Evolutionary conservation across 768 basidiomycete species (phyloP), one percentile per base, ranked within the genome.

Genomic region (Suillus occidentalis): DNA sequence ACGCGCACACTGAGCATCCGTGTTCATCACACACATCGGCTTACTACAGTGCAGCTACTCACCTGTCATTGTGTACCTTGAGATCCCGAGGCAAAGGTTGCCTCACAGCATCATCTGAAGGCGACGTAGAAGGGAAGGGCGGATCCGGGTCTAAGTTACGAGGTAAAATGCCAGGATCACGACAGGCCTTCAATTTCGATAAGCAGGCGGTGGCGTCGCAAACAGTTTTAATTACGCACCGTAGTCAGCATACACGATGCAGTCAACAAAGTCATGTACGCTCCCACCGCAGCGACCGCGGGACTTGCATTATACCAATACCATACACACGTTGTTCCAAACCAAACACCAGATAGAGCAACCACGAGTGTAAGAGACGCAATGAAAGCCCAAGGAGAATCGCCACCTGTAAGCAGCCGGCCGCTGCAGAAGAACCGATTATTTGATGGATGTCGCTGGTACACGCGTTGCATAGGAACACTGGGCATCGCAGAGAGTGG

Each of bases 151-250:
- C 97, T 37, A 98, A 76, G 73, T 91, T 81, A 6, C 96, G 86
- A 14, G 97, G 97, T 28, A 99, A 76, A 61, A 98, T 95, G 13
- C 97, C 97, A 60, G 93, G 90, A 72, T 96, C 92, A 37, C 85
- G 82, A 68, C 87, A 88, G 9, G 94, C 92, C 90, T 91, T 43
- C 61, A 63, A 49, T 52, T 58, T 64, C 50, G 66, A 49, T 13
- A 6, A 42, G 65, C 2, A 28, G 28, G 40, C 12, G 67, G 63
- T 56, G 31, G 49, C 52, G 62, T 60, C 31, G 50, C 63, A 52
- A 45, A 62, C 58, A 47, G 39, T 14, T 59, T 47, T 53, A 47
- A 58, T 39, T 8, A 80, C 87, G 70, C 68, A 92, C 91, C 50
- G 94, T 92, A 12, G 87, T 83, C 61, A 92, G 69, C 92, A 96